Conservation (phyloP, 371 early-diverging fungal species). For the Mortierella sp. region DNA sequence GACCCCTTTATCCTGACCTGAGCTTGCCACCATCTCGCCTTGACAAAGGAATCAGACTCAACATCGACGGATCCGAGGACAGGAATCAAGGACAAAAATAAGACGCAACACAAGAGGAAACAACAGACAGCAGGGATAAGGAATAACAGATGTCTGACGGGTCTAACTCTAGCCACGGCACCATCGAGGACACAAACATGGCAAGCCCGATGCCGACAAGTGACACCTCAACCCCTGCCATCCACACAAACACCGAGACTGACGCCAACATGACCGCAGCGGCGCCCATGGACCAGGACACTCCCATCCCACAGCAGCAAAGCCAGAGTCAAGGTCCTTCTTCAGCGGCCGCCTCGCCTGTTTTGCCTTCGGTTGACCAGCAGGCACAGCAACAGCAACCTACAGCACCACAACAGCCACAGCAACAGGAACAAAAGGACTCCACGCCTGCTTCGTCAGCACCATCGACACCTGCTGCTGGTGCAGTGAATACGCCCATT, state of each 20-base stretch:
- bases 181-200: conserved; percentile 52
- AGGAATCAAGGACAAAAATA: background rate
- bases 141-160: conserved; percentile 42
- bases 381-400: background rate
- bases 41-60: too few relatives aligned
- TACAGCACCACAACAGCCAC: conserved; percentile 2
- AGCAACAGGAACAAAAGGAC: conserved; percentile 16
- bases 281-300: conserved; percentile 29
- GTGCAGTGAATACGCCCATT: background rate
- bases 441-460: conserved; percentile 20
- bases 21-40: too few relatives aligned
- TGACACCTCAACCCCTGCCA: conserved; percentile 36
- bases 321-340: conserved; percentile 15
- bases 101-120: background rate
- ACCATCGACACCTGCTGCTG: conserved; percentile 24
- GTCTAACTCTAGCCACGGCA: conserved; percentile 40
- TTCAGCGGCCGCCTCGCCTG: conserved; percentile 13
- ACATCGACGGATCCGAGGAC: background rate
- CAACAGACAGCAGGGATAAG: background rate
- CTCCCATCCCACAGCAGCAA: conserved; percentile 18
- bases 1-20: too few relatives aligned
- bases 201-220: conserved; percentile 45
- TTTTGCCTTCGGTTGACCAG: background rate
- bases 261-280: conserved; percentile 32
- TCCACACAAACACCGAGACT: conserved; percentile 14